Base-by-base conservation (phyloP, 140 eudicot species). In the Senecio squalidus region DNA sequence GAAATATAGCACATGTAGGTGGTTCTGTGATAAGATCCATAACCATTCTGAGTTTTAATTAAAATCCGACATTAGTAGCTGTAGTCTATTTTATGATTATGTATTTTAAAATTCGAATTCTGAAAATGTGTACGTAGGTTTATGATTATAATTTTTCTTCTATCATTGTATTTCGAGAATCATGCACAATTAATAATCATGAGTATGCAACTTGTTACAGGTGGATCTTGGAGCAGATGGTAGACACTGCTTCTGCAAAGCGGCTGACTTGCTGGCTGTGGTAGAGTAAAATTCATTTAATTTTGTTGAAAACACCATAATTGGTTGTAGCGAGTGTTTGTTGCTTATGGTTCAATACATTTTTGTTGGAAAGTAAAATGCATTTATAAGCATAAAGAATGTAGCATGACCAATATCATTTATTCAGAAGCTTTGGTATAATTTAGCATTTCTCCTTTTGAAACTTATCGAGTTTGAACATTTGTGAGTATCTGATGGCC, bases 231-330 rank as follows among this genome's bases (percentile, higher is more conserved):
- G 96, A 55, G 68, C 89, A 3, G 80, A 76, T 1, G 80, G 72
- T 43, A 72, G 78, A 70, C 99, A 93, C 58, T 78, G 84, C 53
- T 93, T 93, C 80, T 84, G 93, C 70, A 88, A 84, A 69, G 96
- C 81, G 3, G 81, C 80, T 29, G 99, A 93, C 45, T 76, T 88
- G 73, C 67, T 93, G 69, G 99, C 96, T 9, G 84, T 82, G 30
- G 95, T 93, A 2, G 99, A 88, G 85, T 93, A 81, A 60, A 66
- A 6, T 20, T 36, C 36, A 5, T 48, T 72, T 26, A 18, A 44
- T 18, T 48, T 57, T n/a, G 44, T n/a, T 27, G 33, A 55, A 45
- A 13, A 17, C 39, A 39, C 7, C 13, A 10, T 24, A 36, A 48
- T 46, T 49, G 22, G 34, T 28, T 61, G 70, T 70, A 70, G 63